These are phyloP conservation scores for Cladosporium sp. DNA, from an alignment of 2,329 filamentous ascomycete genomes.

Conservation along the genomic window DNA sequence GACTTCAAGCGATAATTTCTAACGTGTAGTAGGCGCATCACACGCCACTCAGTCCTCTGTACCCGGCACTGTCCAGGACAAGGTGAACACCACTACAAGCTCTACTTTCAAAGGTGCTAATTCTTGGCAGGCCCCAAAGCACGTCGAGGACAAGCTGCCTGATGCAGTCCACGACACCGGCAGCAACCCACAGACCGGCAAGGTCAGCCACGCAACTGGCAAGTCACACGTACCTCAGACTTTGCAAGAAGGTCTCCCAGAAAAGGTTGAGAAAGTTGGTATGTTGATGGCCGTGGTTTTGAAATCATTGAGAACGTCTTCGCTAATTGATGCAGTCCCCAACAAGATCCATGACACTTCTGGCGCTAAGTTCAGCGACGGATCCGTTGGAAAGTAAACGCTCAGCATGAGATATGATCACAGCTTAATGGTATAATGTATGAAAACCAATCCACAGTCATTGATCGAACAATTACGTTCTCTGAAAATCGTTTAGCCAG, in stretches of 20 bases:
- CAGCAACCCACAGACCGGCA: slow-evolving; percentile 35
- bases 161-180: slow-evolving; percentile 43
- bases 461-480: not conserved
- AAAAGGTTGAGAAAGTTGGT: slow-evolving; percentile 47
- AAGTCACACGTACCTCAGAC: slow-evolving; percentile 43
- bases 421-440: not conserved
- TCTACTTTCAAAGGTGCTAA: no score
- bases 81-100: slow-evolving; percentile 20
- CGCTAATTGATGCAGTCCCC: no score
- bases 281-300: no score
- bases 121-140: slow-evolving; percentile 29
- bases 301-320: no score
- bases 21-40: slow-evolving; percentile 28
- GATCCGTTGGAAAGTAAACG: slow-evolving; percentile 24
- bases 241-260: slow-evolving; percentile 33
- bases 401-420: not conserved
- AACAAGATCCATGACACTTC: slow-evolving; percentile 36
- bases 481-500: no score
- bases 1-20: no score
- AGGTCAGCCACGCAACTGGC: slow-evolving; percentile 44
- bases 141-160: slow-evolving; percentile 43
- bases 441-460: not conserved
- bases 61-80: slow-evolving; percentile 42
- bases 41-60: slow-evolving; percentile 45
- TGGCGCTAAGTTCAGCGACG: slow-evolving; percentile 29